Evolutionary conservation across 768 basidiomycete species (phyloP).

Genomic region (Suillus bovinus): DNA sequence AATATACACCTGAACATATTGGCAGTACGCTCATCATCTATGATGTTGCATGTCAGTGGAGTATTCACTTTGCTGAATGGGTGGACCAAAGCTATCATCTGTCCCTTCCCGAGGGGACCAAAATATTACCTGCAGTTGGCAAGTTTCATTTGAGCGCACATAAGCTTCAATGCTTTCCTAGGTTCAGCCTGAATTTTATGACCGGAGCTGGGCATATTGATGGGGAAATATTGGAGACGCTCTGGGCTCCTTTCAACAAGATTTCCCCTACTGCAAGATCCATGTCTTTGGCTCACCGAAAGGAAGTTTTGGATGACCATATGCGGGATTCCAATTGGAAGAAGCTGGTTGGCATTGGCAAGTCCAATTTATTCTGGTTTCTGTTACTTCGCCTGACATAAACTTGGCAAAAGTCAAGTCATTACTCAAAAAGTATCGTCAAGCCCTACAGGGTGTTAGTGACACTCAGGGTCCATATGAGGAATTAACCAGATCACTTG

Average conservation of each 20-base stretch:
- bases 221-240: constrained; percentile 35
- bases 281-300: constrained; percentile 23
- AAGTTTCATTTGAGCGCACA: constrained; percentile 35
- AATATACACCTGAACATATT: constrained; percentile 10
- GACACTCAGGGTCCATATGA: constrained; percentile 6
- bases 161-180: constrained; percentile 21
- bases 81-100: neutral
- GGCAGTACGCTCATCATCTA: constrained; percentile 20
- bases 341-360: constrained; percentile 28
- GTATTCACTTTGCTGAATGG: constrained; percentile 15
- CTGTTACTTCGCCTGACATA: neutral
- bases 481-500: neutral
- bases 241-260: constrained; percentile 31
- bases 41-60: constrained; percentile 31
- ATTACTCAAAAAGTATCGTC: constrained; percentile 1
- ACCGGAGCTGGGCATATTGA: constrained; percentile 29
- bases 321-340: constrained; percentile 38
- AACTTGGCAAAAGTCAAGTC: neutral
- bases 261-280: constrained; percentile 22
- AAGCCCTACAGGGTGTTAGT: neutral
- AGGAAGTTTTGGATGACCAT: constrained; percentile 32
- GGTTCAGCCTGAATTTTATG: constrained; percentile 29
- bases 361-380: neutral
- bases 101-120: constrained; percentile 3
- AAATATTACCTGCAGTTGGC: constrained; percentile 21